Evolutionary conservation across 2,329 filamentous ascomycete genomes (phyloP), one percentile per base, ranked within the genome.

Genomic region (Aspergillus intermedius): DNA sequence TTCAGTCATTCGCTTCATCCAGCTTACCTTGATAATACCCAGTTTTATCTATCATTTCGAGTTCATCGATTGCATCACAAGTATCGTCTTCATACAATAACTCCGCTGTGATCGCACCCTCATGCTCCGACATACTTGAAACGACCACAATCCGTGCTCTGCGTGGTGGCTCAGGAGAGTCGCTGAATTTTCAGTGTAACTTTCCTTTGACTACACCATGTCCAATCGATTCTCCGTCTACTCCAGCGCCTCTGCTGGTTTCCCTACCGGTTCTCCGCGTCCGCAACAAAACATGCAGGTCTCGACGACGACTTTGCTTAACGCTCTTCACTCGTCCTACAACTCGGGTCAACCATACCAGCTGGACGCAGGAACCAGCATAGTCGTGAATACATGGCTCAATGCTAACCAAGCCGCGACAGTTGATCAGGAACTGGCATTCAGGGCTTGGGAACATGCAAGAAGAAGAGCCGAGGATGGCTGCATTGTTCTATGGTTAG

Each of bases 361-460:
- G 53, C 80, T 98, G 42, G 93, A 98, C 69, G 84, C 90, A 43
- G 89, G 88, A 57, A 93, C 91, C 32, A 95, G 89, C 66, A 69
- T 97, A 35, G 91, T 93, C 0, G 89, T 97, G 56, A 97, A 97
- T 73, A 96, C 90, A 49, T 96, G 91, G 91, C 79, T 93, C 46
- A 95, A 88, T 3, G 88, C 88, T 15, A 78, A 82, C 23, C 87
- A 75, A 42, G 88, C 87, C 45, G 88, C 87, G 47, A 90, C 87
- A 6, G 81, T 97, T 39, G 93, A 98, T 70, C 72, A 80, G 39
- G 81, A 86, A 19, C 72, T 98, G 45, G 87, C 88, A 13, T 77
- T 82, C 46, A 82, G 88, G 65, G 90, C 91, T 2, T 98, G 93
- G 91, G 93, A 98, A 72, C 93, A 98, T 75, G 91, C 93, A 49